Conservation (phyloP, 768 basidiomycete genomes). For the Lepiota brunneoincarnata region DNA sequence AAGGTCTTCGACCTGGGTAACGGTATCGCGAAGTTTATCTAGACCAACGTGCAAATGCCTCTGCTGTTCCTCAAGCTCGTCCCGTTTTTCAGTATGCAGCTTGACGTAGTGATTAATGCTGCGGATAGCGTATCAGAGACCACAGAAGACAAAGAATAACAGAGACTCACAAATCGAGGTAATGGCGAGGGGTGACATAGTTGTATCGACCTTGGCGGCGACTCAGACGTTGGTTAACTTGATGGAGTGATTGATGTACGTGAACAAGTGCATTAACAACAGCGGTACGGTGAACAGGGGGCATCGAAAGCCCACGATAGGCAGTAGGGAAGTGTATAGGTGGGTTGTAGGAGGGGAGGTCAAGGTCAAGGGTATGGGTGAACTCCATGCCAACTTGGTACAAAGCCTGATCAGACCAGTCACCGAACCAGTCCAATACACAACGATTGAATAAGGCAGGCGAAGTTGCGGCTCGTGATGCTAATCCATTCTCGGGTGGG, state of each 20-base stretch:
- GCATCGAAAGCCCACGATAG: constrained; percentile 78
- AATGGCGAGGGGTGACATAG: constrained; percentile 96
- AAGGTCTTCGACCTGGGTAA: constrained; percentile 95
- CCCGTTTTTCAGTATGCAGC: constrained; percentile 93
- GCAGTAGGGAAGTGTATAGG: constrained; percentile 86
- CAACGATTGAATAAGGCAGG: constrained; percentile 99
- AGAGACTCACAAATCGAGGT: constrained; percentile 90
- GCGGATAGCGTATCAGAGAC: constrained; percentile 11
- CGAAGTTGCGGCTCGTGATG: constrained; percentile 94
- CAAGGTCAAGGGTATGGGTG: constrained; percentile 90
- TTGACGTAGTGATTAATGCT: constrained; percentile 98
- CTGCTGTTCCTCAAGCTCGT: constrained; percentile 97
- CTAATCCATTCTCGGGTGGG: constrained; percentile 93
- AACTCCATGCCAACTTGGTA: constrained; percentile 98
- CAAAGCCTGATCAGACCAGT: constrained; percentile 98
- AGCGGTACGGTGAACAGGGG: constrained; percentile 88
- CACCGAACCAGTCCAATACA: constrained; percentile 99
- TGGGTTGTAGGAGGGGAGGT: constrained; percentile 76
- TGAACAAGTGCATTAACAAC: constrained; percentile 92
- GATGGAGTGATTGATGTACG: constrained; percentile 87
- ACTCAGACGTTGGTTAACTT: constrained; percentile 85
- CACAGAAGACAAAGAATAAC: constrained; percentile 5
- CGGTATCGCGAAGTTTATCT: constrained; percentile 94
- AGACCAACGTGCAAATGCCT: constrained; percentile 97
- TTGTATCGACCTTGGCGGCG: constrained; percentile 94